A percentile compares a stretch with the other conserved stretches of the same genome.
Conservation (phyloP, 345 rosid genomes). For the Psidium friedrichsthalianum region DNA sequence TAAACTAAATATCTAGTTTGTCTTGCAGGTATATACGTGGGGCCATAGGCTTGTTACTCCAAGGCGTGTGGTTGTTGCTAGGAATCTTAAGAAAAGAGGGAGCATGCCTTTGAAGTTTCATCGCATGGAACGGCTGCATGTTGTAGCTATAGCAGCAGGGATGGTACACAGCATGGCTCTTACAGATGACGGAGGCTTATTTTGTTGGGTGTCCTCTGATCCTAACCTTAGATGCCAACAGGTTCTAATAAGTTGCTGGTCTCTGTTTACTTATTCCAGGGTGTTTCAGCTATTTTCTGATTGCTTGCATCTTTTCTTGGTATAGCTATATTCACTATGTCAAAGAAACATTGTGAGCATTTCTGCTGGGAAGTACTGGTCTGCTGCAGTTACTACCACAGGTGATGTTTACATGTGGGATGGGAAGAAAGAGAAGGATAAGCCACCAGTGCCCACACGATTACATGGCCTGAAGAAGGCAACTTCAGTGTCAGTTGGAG, state of each 20-base stretch:
- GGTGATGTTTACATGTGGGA: slow-evolving; percentile 96
- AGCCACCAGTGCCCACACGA: slow-evolving; percentile 53
- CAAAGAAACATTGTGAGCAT: slow-evolving; percentile 59
- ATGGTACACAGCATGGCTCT: slow-evolving; percentile 90
- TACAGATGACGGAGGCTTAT: slow-evolving; percentile 81
- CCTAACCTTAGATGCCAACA: slow-evolving; percentile 83
- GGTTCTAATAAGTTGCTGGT: slow-evolving; percentile 22
- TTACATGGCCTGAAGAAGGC: slow-evolving; percentile 79
- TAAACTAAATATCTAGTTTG: background rate
- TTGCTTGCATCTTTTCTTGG: background rate
- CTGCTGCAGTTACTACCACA: slow-evolving; percentile 67
- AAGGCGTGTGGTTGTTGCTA: slow-evolving; percentile 56
- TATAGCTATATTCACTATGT: slow-evolving; percentile 49
- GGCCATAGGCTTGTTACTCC: slow-evolving; percentile 97
- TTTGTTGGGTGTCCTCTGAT: slow-evolving; percentile 90
- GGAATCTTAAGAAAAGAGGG: slow-evolving; percentile 72
- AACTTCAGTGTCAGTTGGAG: slow-evolving; percentile 84
- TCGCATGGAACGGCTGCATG: slow-evolving; percentile 55
- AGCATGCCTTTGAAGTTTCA: slow-evolving; percentile 60
- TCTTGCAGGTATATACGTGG: slow-evolving; percentile 78
- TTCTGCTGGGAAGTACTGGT: slow-evolving; percentile 95
- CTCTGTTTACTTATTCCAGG: background rate
- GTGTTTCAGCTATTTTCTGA: background rate
- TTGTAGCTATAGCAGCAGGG: slow-evolving; percentile 82
- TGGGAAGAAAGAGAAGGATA: slow-evolving; percentile 52